Evolutionary conservation across 1,284 basidiomycete genomes (phyloP).

Genomic region (Ustilago shanxiensis): DNA sequence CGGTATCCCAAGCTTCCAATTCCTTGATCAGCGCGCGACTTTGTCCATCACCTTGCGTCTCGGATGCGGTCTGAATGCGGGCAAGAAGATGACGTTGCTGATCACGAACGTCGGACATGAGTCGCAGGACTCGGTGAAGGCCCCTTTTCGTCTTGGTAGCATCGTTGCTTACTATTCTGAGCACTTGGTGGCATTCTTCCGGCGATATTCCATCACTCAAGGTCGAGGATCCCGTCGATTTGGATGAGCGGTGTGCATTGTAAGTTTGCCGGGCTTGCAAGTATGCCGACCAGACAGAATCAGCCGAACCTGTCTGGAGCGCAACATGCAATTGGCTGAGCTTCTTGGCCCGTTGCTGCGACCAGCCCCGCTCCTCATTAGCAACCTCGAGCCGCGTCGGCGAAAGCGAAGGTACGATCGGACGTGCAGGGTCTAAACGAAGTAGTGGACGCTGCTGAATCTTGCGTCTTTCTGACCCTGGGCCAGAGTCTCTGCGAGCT

Average conservation of each 20-base stretch:
- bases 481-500: background rate
- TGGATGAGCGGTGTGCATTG: background rate
- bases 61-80: constrained; percentile 19
- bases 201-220: constrained; percentile 7
- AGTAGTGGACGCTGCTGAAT: constrained; percentile 17
- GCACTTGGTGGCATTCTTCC: constrained; percentile 12
- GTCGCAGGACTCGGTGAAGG: constrained; percentile 21
- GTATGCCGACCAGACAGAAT: constrained; percentile 34
- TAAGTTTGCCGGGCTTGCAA: background rate
- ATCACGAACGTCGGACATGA: constrained; percentile 29
- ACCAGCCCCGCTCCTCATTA: background rate
- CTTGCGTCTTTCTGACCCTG: background rate
- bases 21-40: constrained; percentile 3
- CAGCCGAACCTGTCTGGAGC: constrained; percentile 26
- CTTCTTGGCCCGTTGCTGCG: constrained; percentile 21
- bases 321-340: constrained; percentile 26
- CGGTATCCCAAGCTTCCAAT: constrained; percentile 26
- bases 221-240: background rate
- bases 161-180: constrained; percentile 20
- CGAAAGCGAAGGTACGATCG: constrained; percentile 22
- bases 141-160: constrained; percentile 22
- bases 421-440: constrained; percentile 19
- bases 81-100: constrained; percentile 31
- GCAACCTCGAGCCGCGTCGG: background rate
- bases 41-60: background rate